Conservation (phyloP, 169 alveolate genomes). For the Theileria sp. region DNA sequence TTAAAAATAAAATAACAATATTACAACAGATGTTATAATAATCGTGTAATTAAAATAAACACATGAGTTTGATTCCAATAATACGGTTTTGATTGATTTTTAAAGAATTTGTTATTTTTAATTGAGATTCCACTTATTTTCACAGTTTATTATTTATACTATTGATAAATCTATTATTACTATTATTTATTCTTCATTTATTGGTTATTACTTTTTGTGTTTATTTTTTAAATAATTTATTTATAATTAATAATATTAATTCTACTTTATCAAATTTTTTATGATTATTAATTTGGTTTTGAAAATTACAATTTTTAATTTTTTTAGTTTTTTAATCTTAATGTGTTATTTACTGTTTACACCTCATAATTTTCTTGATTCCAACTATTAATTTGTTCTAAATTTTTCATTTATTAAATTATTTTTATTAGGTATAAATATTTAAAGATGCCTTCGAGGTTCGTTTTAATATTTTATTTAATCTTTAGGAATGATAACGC, state of each 20-base stretch:
- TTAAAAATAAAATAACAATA: no score
- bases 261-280: background rate
- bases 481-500: slow-evolving; percentile 48
- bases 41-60: no score
- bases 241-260: no score
- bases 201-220: background rate
- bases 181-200: background rate
- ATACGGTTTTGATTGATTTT: no score
- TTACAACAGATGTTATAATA: background rate
- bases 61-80: background rate
- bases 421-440: background rate
- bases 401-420: background rate
- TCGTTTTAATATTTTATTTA: background rate
- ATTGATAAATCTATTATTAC: background rate
- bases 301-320: no score
- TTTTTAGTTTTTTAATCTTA: background rate
- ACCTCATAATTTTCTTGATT: background rate
- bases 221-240: no score
- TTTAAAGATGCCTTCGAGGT: slow-evolving; percentile 14
- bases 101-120: background rate
- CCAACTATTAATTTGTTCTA: background rate
- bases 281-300: no score
- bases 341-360: background rate
- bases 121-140: background rate
- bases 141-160: background rate